Evolutionary conservation across 2,329 filamentous ascomycete genomes (phyloP), one percentile per base, ranked within the genome.

Genomic region (Madurella fahalii): DNA sequence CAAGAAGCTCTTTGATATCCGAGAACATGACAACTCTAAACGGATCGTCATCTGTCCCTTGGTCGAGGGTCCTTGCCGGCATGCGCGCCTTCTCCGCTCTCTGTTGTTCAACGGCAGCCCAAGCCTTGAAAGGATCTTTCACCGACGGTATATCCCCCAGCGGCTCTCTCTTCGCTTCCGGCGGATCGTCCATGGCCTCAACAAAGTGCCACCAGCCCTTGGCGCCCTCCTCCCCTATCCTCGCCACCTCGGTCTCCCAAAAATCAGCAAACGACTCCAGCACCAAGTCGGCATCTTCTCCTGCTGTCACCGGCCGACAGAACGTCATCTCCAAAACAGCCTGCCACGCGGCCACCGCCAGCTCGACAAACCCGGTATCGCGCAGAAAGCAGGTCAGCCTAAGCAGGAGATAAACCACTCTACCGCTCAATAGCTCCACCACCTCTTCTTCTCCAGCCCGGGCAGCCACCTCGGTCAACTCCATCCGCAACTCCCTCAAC

Each of bases 171-270:
- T 58, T 69, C 7, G 71, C 60, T 40, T 78, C 74, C 1, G 77
- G 75, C 2, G 73, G 65, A 32, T 79, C 75, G 15, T 66, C 67
- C 54, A 67, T 56, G 15, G 62, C 65, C n/a, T 68, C 64, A 13
- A 73, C 69, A 60, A 77, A 84, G n/a, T 73, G 64, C 2, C 64
- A 67, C 91, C 91, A 96, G 1, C 91, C 90, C 57, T 77, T 75
- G 2, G 90, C 85, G 2, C 75, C 77, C 1, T 71, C 65, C 62
- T 97, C 93, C 9, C 93, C 93, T 51, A 96, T 80, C 5, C 93
- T 82, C 0, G 87, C 76, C 0, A 83, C 78, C 65, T 96, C 93
- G 53, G 84, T 89, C 56, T 96, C 90, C 94, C 94, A 97, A 59
- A 94, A 96, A 2, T 85, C 78, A 46, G 81, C 74, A 58, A 96